Conservation (phyloP, 1,284 basidiomycete genomes). For the Meira miltonrushii region DNA sequence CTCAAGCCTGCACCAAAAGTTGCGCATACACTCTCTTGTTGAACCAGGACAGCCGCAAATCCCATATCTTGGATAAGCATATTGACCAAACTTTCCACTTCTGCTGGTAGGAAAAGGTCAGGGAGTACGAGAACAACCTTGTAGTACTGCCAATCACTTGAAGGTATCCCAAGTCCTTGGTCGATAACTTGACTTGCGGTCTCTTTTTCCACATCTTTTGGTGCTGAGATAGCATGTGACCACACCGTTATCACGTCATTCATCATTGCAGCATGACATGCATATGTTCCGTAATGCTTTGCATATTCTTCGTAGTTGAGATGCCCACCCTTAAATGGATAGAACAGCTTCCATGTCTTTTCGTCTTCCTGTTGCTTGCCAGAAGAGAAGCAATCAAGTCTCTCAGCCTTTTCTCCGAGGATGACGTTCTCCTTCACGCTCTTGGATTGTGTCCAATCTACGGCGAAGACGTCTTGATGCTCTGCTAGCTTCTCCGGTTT, state of each 20-base stretch:
- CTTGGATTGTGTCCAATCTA: constrained; percentile 41
- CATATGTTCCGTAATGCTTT: constrained; percentile 34
- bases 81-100: constrained; percentile 73
- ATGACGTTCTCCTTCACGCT: constrained; percentile 26
- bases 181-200: constrained; percentile 20
- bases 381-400: constrained; percentile 34
- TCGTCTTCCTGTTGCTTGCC: neutral
- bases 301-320: constrained; percentile 43
- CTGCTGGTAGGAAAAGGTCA: constrained; percentile 79
- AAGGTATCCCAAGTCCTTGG: constrained; percentile 42
- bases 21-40: constrained; percentile 72
- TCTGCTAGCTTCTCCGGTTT: constrained; percentile 40
- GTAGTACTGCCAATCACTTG: constrained; percentile 54
- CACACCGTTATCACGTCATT: constrained; percentile 41
- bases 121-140: constrained; percentile 86
- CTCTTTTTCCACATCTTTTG: constrained; percentile 28
- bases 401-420: constrained; percentile 44
- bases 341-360: constrained; percentile 44
- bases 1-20: constrained; percentile 93
- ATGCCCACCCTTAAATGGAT: constrained; percentile 39
- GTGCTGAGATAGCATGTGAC: constrained; percentile 40
- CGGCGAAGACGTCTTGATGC: constrained; percentile 49
- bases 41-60: constrained; percentile 42
- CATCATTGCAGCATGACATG: constrained; percentile 36
- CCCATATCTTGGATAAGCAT: constrained; percentile 75